These are phyloP conservation scores for Suhomyces terraborum DNA, from an alignment of 1,139 yeast genomes.

Conservation along the genomic window DNA sequence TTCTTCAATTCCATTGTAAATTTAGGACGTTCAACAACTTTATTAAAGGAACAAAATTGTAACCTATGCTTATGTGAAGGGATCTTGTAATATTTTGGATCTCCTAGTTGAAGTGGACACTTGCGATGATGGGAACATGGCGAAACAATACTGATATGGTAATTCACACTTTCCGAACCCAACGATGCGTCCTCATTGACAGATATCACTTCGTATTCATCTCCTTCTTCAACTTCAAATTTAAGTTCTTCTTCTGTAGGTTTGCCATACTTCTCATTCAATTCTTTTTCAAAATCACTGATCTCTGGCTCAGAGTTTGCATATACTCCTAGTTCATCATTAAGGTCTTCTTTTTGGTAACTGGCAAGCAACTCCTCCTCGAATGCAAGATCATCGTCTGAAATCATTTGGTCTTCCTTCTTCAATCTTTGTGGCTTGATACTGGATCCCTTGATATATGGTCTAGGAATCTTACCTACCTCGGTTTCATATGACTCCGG, in stretches of 20 bases:
- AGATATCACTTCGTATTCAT: constrained; percentile 41
- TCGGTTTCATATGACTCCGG: constrained; percentile 68
- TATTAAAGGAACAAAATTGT: constrained; percentile 75
- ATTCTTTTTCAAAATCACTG: constrained; percentile 36
- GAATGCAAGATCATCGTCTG: constrained; percentile 35
- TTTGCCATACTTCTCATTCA: constrained; percentile 43
- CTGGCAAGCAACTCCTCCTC: constrained; percentile 36
- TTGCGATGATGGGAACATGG: constrained; percentile 89
- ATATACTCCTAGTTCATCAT: too few species aligned
- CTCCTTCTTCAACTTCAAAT: constrained; percentile 49
- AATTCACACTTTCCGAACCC: constrained; percentile 38
- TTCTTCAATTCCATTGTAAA: constrained; percentile 78
- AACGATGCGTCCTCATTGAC: constrained; percentile 23
- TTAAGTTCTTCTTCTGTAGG: constrained; percentile 47
- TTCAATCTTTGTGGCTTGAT: constrained; percentile 43
- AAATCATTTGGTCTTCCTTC: constrained; percentile 39
- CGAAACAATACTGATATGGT: constrained; percentile 67
- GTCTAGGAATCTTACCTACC: constrained; percentile 68
- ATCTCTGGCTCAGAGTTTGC: constrained; percentile 14
- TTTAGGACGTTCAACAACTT: constrained; percentile 73
- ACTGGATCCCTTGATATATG: constrained; percentile 59
- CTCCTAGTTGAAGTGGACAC: constrained; percentile 84
- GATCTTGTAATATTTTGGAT: constrained; percentile 64
- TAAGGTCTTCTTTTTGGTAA: constrained; percentile 24
- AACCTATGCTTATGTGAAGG: constrained; percentile 63